These are phyloP conservation scores for Aspergillus candidus DNA, from an alignment of 2,329 filamentous ascomycete genomes.

Conservation along the genomic window DNA sequence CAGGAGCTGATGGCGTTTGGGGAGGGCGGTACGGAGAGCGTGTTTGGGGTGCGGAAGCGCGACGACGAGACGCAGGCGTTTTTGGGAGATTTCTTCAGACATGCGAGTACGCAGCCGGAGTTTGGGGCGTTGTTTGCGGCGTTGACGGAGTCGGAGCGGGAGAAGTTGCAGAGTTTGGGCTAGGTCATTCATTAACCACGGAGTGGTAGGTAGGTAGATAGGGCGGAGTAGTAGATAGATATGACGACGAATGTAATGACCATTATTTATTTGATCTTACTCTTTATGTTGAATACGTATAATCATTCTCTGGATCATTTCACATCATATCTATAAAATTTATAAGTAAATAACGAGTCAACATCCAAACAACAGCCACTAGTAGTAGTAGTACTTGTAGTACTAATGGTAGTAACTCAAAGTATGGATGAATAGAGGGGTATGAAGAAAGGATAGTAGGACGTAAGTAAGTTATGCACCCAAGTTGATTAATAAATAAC, in stretches of 20 bases:
- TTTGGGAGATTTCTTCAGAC: slow-evolving; percentile 71
- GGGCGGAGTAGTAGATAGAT: not conserved
- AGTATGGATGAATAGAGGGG: too few relatives aligned
- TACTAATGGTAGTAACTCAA: too few relatives aligned
- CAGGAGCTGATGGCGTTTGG: slow-evolving; percentile 74
- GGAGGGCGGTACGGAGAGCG: slow-evolving; percentile 45
- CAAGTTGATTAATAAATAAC: not conserved
- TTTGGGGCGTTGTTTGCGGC: slow-evolving; percentile 52
- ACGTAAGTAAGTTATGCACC: too few relatives aligned
- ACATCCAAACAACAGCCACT: too few relatives aligned
- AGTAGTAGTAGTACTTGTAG: too few relatives aligned
- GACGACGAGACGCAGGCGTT: slow-evolving; percentile 90
- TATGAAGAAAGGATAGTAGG: too few relatives aligned
- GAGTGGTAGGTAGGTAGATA: not conserved
- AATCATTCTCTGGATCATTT: not conserved
- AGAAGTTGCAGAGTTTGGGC: slow-evolving; percentile 31
- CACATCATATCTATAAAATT: not conserved
- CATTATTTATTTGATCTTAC: not conserved
- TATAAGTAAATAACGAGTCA: not conserved
- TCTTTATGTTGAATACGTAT: slow-evolving; percentile 3
- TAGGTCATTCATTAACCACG: slow-evolving; percentile 2
- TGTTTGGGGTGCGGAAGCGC: slow-evolving; percentile 53
- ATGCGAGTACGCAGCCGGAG: slow-evolving; percentile 47
- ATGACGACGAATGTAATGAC: not conserved
- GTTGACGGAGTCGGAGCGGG: slow-evolving; percentile 49